Evolutionary conservation across 2,329 filamentous ascomycete species (phyloP).

Genomic region (Verticillium albo-atrum): DNA sequence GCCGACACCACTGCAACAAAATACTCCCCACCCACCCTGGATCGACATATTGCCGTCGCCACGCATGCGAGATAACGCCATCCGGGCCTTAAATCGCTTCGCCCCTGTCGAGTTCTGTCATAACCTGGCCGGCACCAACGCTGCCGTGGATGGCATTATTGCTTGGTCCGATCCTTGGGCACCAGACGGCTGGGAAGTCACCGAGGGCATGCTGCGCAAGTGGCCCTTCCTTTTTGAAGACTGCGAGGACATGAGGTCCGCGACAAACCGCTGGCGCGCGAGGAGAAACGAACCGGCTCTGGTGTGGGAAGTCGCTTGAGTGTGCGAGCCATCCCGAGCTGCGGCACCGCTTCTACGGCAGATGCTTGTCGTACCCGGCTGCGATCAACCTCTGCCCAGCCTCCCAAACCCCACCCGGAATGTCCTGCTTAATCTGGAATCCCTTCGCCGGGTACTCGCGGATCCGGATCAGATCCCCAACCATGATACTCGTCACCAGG

Average conservation of each 20-base stretch:
- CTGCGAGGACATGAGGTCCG: conserved; percentile 28
- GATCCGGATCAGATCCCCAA: conserved; percentile 39
- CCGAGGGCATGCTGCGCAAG: conserved; percentile 28
- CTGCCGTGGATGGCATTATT: conserved; percentile 5
- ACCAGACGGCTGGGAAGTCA: conserved; percentile 35
- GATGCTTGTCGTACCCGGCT: conserved; percentile 31
- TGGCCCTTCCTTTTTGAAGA: conserved; percentile 33
- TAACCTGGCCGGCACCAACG: not conserved
- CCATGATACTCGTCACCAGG: conserved; percentile 38
- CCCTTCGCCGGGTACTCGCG: conserved; percentile 35
- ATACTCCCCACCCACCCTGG: not conserved
- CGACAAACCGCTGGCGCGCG: conserved; percentile 35
- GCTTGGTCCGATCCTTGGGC: conserved; percentile 36
- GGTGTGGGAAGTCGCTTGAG: conserved; percentile 5
- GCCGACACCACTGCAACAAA: conserved; percentile 16
- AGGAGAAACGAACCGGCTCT: conserved; percentile 17
- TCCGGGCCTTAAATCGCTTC: not conserved
- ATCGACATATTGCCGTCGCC: not conserved
- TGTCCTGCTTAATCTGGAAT: conserved; percentile 38
- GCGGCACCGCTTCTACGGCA: conserved; percentile 21
- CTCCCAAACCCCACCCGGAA: conserved; percentile 35
- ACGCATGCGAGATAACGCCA: not conserved
- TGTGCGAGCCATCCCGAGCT: not conserved
- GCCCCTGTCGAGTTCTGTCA: not conserved
- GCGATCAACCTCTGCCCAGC: conserved; percentile 34